Base-by-base conservation (phyloP, 2,329 filamentous ascomycete species). In the Cytospora paraplurivora region DNA sequence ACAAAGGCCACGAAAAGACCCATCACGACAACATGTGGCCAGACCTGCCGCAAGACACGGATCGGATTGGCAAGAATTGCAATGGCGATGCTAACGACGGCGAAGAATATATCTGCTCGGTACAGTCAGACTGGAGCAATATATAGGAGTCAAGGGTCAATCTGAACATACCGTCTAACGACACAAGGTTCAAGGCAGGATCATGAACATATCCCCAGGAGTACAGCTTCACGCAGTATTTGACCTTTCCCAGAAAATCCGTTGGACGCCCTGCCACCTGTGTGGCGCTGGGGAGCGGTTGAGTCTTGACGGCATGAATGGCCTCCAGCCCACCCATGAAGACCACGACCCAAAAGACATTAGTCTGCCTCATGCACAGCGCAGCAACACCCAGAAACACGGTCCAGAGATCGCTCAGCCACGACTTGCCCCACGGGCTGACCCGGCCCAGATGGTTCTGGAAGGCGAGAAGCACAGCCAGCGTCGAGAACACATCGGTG, bases 291-390 rank as follows among this genome's bases (percentile, higher is more conserved):
- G 15, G 51, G 6, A 34, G 15, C 10, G 59, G 73, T 34, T 84
- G 71, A 4, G 69, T 75, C 71, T 81, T 84, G 64, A 85, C 76
- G 19, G 77, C 80, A 68, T 83, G 80, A 2, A 86, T 74, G 51
- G 78, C 76, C 73, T 88, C 83, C 50, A 86, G 66, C 7, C 83
- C 88, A 21, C 89, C 89, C 70, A 92, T 85, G 71, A 91, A 92
- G 0, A 93, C 80, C 1, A 91, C 89, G 0, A 93, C 88, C 95
- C 95, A 99, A 73, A 99, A 97, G 62, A 98, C 90, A 71, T 99
- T 99, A 0, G 95, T 99, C 75, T 99, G 95, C 32, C 95, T 84
- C 80, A 97, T 95, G 2, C 84, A 78, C 21, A 99, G 80, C 1
- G 92, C 82, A 1, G 85, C 67, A 0, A 92, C 67, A 0, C 93